Conservation (phyloP, 176 grass and related monocot species). For the Avena insularis region DNA sequence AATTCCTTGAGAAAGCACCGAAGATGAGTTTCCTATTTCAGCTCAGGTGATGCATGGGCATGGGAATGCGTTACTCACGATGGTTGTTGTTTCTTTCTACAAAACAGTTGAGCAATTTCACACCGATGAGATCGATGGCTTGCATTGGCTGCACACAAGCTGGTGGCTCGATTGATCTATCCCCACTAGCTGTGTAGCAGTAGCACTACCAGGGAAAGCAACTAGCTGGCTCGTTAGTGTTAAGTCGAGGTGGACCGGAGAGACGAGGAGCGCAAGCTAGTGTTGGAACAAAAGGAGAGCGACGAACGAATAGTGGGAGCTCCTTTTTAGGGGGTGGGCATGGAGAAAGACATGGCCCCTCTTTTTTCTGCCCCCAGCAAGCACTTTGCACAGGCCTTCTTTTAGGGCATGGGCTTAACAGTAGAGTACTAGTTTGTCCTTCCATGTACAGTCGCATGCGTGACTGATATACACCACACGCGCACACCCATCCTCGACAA, state of each 20-base stretch:
- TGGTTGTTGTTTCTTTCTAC: slow-evolving; percentile 24
- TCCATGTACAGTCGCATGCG: slow-evolving; percentile 26
- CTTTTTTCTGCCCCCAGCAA: slow-evolving; percentile 42
- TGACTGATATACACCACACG: slow-evolving; percentile 30
- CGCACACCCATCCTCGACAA: not conserved
- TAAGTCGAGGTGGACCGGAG: slow-evolving; percentile 35
- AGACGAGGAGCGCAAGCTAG: slow-evolving; percentile 33
- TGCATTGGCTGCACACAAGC: not conserved
- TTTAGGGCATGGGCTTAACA: slow-evolving; percentile 51
- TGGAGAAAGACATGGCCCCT: slow-evolving; percentile 42
- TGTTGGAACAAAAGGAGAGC: slow-evolving; percentile 57
- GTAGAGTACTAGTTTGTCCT: slow-evolving; percentile 38
- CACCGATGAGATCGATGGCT: not conserved
- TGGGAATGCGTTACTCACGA: not conserved
- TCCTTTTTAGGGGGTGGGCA: slow-evolving; percentile 78
- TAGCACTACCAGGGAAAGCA: slow-evolving; percentile 15
- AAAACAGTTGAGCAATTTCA: not conserved
- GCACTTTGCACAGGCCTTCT: slow-evolving; percentile 44
- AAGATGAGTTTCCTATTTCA: slow-evolving; percentile 10
- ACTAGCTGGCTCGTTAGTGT: not conserved
- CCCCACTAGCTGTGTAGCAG: not conserved
- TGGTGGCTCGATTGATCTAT: slow-evolving; percentile 12
- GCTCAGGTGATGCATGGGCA: not conserved
- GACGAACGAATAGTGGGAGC: slow-evolving; percentile 75
- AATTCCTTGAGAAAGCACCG: not conserved